phyloP scores from a whole-genome alignment of 768 basidiomycete genomes.

The Suillus brevipes region DNA sequence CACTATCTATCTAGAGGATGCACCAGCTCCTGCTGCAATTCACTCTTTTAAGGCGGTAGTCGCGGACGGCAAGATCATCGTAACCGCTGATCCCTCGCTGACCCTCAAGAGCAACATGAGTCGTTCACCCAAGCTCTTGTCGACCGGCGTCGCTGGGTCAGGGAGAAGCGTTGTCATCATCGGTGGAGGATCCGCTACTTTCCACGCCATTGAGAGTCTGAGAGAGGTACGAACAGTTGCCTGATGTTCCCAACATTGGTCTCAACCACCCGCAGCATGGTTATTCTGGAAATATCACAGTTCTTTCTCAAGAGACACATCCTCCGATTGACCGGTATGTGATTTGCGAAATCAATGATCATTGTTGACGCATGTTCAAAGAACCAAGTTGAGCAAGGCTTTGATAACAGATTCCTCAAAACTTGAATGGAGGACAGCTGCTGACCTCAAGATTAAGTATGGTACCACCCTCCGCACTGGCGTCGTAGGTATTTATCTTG shows the following conservation, averaged over 20 bases:
- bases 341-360: background rate
- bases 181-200: constrained; percentile 81
- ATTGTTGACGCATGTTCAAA: constrained; percentile 26
- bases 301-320: constrained; percentile 77
- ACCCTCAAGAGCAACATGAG: constrained; percentile 68
- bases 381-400: constrained; percentile 88
- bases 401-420: constrained; percentile 78
- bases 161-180: constrained; percentile 77
- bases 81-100: constrained; percentile 64
- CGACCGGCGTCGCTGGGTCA: constrained; percentile 44
- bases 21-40: constrained; percentile 78
- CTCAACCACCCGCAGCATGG: constrained; percentile 54
- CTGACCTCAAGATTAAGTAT: constrained; percentile 76
- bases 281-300: constrained; percentile 72
- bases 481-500: constrained; percentile 40
- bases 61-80: constrained; percentile 71
- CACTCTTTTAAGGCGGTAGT: constrained; percentile 75
- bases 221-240: constrained; percentile 57
- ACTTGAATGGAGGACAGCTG: constrained; percentile 68
- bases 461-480: constrained; percentile 64
- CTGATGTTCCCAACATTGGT: background rate
- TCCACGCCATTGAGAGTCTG: constrained; percentile 77
- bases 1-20: constrained; percentile 61
- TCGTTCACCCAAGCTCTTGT: constrained; percentile 57
- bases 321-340: constrained; percentile 80